Evolutionary conservation across 164 flowering plant genomes (phyloP).

Genomic region (Macadamia tetraphylla): DNA sequence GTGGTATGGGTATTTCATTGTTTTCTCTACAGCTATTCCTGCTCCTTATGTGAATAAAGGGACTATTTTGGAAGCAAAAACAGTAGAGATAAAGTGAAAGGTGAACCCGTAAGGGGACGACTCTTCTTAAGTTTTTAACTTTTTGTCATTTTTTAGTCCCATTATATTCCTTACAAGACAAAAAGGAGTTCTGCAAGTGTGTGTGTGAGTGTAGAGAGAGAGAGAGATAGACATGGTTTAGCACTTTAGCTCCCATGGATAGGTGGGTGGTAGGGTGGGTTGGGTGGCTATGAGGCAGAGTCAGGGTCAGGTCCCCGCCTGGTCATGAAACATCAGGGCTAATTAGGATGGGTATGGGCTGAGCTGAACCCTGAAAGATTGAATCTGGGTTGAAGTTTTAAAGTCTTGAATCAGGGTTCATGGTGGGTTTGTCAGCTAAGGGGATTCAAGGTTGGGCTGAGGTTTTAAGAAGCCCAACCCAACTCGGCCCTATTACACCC

Average conservation of each 20-base stretch:
- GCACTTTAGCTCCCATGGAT: too few relatives aligned
- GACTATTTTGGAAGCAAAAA: background rate
- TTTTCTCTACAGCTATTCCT: too few relatives aligned
- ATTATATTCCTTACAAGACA: slow-evolving; percentile 1
- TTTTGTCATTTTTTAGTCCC: background rate
- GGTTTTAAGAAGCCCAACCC: too few relatives aligned
- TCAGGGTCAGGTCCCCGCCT: too few relatives aligned
- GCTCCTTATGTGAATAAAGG: background rate
- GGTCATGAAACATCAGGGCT: too few relatives aligned
- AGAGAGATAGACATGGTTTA: background rate
- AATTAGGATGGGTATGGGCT: too few relatives aligned
- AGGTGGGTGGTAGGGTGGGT: background rate
- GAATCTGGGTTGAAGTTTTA: too few relatives aligned
- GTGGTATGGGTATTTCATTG: background rate
- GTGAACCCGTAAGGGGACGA: slow-evolving; percentile 3
- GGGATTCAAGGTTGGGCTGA: too few relatives aligned
- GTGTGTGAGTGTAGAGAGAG: background rate
- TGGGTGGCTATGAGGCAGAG: background rate
- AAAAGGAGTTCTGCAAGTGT: background rate
- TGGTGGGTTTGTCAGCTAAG: too few relatives aligned
- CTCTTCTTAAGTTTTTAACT: background rate
- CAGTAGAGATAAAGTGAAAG: slow-evolving; percentile 20
- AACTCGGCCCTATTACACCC: too few relatives aligned
- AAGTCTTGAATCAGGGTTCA: too few relatives aligned
- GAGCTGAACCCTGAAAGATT: too few relatives aligned